Conservation (phyloP, 2,329 filamentous ascomycete species). For the Colletotrichum eleusines region DNA sequence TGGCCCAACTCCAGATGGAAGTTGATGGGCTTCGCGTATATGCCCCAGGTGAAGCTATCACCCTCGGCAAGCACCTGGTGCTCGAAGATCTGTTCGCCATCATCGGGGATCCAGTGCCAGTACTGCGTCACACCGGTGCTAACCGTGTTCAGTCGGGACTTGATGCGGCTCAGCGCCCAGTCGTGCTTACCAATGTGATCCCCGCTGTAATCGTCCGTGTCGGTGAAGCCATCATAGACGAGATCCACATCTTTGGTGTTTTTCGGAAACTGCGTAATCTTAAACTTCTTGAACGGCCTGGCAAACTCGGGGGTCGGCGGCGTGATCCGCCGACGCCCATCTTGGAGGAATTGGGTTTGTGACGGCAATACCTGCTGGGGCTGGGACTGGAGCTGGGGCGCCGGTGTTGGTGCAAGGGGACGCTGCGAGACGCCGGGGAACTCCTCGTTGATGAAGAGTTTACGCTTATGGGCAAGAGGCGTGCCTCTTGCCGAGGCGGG, state of each 20-base stretch:
- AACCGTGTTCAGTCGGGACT: slow-evolving; percentile 60
- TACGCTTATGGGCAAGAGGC: slow-evolving; percentile 49
- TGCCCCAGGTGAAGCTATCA: slow-evolving; percentile 59
- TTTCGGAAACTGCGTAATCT: not conserved
- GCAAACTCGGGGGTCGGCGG: slow-evolving; percentile 26
- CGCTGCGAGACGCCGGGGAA: slow-evolving; percentile 16
- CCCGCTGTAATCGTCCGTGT: slow-evolving; percentile 63
- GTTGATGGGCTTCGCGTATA: slow-evolving; percentile 63
- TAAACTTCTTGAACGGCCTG: slow-evolving; percentile 31
- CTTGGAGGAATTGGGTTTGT: not conserved
- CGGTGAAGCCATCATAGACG: slow-evolving; percentile 62
- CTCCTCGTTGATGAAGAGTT: slow-evolving; percentile 42
- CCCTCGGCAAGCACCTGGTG: slow-evolving; percentile 65
- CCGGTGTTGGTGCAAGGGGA: slow-evolving; percentile 25
- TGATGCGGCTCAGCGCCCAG: slow-evolving; percentile 66
- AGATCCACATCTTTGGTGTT: slow-evolving; percentile 52
- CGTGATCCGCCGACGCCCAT: slow-evolving; percentile 15
- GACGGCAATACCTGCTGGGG: not conserved
- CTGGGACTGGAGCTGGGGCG: not conserved
- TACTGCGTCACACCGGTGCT: slow-evolving; percentile 65
- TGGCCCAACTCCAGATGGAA: slow-evolving; percentile 63
- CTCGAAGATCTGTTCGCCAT: slow-evolving; percentile 57
- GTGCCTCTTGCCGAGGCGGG: slow-evolving; percentile 45
- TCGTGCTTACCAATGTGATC: slow-evolving; percentile 60
- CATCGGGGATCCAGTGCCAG: slow-evolving; percentile 63